A percentile compares a stretch with the other conserved stretches of the same genome.
Evolutionary conservation across 257 asterid species (phyloP).

Genomic region (Nicotiana otophora): DNA sequence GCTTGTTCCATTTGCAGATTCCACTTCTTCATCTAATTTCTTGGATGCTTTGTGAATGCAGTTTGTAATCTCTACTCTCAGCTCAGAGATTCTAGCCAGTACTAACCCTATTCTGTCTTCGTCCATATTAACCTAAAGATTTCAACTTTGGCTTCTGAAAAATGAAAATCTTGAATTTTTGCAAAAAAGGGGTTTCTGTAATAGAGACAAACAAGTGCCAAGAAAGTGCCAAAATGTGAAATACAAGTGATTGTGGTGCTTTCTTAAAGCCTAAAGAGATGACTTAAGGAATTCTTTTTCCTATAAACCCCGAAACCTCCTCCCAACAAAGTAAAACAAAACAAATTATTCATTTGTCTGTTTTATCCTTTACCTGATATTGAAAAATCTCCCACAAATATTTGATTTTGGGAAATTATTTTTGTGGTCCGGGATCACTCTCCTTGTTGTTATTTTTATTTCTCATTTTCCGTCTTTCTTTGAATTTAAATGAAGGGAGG

Average conservation of each 20-base stretch:
- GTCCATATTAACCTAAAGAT: slow-evolving; percentile 21
- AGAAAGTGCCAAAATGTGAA: neutral
- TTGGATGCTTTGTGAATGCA: slow-evolving; percentile 23
- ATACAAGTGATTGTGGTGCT: slow-evolving; percentile 22
- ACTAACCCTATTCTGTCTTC: slow-evolving; percentile 41
- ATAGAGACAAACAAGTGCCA: neutral
- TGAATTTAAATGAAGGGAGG: neutral
- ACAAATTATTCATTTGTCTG: neutral
- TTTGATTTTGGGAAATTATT: neutral
- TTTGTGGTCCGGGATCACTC: neutral
- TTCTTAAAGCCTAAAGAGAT: slow-evolving; percentile 1
- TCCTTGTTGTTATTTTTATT: neutral
- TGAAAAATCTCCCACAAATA: neutral
- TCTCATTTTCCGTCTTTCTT: neutral
- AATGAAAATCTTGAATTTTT: neutral
- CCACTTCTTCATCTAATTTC: slow-evolving; percentile 3
- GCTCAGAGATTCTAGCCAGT: slow-evolving; percentile 31
- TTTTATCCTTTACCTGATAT: neutral
- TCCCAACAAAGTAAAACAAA: neutral
- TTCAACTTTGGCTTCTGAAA: neutral
- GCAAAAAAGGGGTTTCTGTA: neutral
- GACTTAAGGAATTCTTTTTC: neutral
- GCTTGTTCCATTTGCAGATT: neutral
- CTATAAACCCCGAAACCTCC: neutral
- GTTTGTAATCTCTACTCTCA: slow-evolving; percentile 33